Percentiles rank a stretch among this genome's conserved stretches.
phyloP scores from a whole-genome alignment of 2,329 filamentous ascomycete genomes.

The Diaporthe citrichinensis region DNA sequence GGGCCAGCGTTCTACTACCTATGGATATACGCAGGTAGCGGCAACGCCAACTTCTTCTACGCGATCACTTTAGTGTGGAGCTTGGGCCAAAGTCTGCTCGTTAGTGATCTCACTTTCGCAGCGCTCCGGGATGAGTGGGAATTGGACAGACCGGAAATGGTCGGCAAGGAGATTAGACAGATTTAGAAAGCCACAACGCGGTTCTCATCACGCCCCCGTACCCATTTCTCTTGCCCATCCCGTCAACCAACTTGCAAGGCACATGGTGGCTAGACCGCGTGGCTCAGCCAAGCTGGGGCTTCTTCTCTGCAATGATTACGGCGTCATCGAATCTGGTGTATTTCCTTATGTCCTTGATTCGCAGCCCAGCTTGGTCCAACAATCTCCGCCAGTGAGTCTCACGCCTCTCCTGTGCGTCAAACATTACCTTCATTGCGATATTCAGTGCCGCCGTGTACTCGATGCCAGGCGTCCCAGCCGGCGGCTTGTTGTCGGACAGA shows the following conservation, averaged over 20 bases:
- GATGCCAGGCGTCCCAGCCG: conserved; percentile 39
- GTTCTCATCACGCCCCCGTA: not conserved
- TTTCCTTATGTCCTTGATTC: conserved; percentile 44
- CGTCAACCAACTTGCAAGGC: not conserved
- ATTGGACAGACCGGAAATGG: conserved; percentile 89
- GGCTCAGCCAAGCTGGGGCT: not conserved
- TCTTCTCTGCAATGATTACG: conserved; percentile 43
- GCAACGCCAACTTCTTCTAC: conserved; percentile 99
- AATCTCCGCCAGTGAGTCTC: conserved; percentile 46
- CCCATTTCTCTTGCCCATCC: not conserved
- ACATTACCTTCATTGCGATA: conserved; percentile 47
- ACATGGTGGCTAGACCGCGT: not conserved
- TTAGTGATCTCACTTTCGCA: conserved; percentile 91
- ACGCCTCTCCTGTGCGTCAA: conserved; percentile 46
- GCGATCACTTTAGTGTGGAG: conserved; percentile 99
- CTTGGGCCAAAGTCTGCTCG: conserved; percentile 85
- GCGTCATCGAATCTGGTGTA: conserved; percentile 46
- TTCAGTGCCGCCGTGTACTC: conserved; percentile 45
- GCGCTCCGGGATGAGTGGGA: conserved; percentile 95
- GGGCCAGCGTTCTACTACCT: conserved; percentile 97
- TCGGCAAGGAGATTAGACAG: conserved; percentile 87
- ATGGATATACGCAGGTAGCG: conserved; percentile 98
- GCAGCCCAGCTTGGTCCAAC: conserved; percentile 43
- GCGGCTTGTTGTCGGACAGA: conserved; percentile 43
- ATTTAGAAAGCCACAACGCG: conserved; percentile 58